Conservation (phyloP, 2,329 filamentous ascomycete species). For the Arthrobotrys pseudoclavata region DNA sequence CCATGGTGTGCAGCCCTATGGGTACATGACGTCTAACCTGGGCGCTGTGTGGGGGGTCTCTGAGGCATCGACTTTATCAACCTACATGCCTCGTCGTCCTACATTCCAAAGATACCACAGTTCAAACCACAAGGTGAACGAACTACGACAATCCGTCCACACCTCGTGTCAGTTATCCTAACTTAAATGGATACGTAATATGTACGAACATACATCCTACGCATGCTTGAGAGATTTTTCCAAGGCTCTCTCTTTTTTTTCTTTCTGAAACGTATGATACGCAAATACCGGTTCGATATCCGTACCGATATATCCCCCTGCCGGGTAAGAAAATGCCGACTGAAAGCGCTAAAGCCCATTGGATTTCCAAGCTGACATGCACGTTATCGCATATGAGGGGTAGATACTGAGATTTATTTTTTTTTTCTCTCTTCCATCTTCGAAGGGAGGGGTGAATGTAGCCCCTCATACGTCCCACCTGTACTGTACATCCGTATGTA, state of each 20-base stretch:
- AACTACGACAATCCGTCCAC: neutral
- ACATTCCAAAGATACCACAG: slow-evolving; percentile 6
- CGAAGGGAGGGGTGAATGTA: slow-evolving; percentile 32
- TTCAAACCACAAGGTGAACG: slow-evolving; percentile 3
- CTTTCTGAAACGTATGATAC: slow-evolving; percentile 13
- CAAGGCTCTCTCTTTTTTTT: slow-evolving; percentile 2
- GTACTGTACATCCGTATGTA: slow-evolving; percentile 38
- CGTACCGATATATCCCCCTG: slow-evolving; percentile 23
- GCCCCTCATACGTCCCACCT: slow-evolving; percentile 46
- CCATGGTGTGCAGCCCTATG: neutral
- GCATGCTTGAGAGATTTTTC: slow-evolving; percentile 20
- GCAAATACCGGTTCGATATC: slow-evolving; percentile 2
- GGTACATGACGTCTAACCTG: neutral
- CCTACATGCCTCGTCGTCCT: slow-evolving; percentile 4
- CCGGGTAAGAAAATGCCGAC: slow-evolving; percentile 48
- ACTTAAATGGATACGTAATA: slow-evolving; percentile 11
- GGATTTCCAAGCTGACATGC: slow-evolving; percentile 46
- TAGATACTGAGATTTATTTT: slow-evolving; percentile 28
- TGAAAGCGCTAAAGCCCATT: slow-evolving; percentile 45
- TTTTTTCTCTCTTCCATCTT: slow-evolving; percentile 13
- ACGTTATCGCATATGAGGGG: slow-evolving; percentile 42
- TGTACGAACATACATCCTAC: slow-evolving; percentile 22
- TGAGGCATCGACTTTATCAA: slow-evolving; percentile 13
- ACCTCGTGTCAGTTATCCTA: slow-evolving; percentile 13
- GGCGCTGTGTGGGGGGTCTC: slow-evolving; percentile 11